Evolutionary conservation across 805 yeast genomes (phyloP).

Genomic region (Candida nitratophila): DNA sequence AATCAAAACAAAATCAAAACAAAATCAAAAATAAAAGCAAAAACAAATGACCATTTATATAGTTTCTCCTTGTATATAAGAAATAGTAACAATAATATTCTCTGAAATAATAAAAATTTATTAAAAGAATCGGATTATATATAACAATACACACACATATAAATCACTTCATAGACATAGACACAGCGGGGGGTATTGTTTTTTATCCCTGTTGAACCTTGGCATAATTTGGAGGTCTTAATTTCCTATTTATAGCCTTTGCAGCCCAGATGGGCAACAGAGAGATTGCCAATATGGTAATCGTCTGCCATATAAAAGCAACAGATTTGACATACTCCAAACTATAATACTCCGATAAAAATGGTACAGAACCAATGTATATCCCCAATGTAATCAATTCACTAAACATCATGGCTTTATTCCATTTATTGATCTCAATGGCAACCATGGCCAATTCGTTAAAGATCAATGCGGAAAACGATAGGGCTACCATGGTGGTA

Average conservation of each 20-base stretch:
- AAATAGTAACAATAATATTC: no score
- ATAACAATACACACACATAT: no score
- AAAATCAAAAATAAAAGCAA: no score
- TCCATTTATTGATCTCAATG: conserved; percentile 90
- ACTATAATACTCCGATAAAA: conserved; percentile 82
- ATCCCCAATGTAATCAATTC: conserved; percentile 63
- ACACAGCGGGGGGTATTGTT: no score
- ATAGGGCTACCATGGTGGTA: conserved; percentile 73
- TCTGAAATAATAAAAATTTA: no score
- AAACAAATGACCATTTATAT: no score
- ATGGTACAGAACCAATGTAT: conserved; percentile 73
- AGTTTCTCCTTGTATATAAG: no score
- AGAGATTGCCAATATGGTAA: conserved; percentile 58
- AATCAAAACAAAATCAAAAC: no score
- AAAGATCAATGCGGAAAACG: conserved; percentile 70
- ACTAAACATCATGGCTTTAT: conserved; percentile 61
- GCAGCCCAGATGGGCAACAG: conserved; percentile 87
- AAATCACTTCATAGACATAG: no score
- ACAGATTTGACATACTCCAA: conserved; percentile 51
- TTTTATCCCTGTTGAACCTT: conserved; percentile 73
- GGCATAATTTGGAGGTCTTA: conserved; percentile 94
- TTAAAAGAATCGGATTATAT: no score
- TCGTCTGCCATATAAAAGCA: conserved; percentile 62
- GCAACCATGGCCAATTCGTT: conserved; percentile 94
- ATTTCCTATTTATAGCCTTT: conserved; percentile 62